These are phyloP conservation scores for Domatiomyces catenatus DNA, from an alignment of 2,329 filamentous ascomycete species.

Conservation along the genomic window DNA sequence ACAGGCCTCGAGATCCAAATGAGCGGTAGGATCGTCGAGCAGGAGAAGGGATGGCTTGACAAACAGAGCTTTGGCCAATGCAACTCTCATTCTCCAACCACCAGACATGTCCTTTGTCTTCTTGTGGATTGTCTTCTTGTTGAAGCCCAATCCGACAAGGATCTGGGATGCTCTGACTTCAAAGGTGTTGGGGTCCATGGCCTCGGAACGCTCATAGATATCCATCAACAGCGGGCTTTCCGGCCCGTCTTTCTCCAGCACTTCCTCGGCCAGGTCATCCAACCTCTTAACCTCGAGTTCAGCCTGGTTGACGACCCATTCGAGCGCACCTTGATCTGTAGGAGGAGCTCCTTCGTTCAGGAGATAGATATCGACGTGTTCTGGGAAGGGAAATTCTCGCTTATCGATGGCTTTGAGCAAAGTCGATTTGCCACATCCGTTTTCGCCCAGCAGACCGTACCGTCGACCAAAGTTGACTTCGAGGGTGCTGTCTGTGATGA, in stretches of 20 bases:
- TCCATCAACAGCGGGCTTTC: conserved; percentile 84
- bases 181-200: conserved; percentile 97
- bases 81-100: conserved; percentile 99
- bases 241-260: conserved; percentile 81
- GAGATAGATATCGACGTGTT: conserved; percentile 95
- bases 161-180: conserved; percentile 90
- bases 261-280: conserved; percentile 74
- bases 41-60: conserved; percentile 92
- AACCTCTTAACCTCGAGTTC: conserved; percentile 83
- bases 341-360: conserved; percentile 92
- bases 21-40: conserved; percentile 94
- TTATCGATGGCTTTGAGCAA: conserved; percentile 84
- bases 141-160: conserved; percentile 96
- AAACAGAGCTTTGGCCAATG: conserved; percentile 91
- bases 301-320: conserved; percentile 93
- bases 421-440: conserved; percentile 98
- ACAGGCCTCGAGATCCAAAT: conserved; percentile 97
- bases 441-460: conserved; percentile 92
- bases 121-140: conserved; percentile 95
- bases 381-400: conserved; percentile 89
- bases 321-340: conserved; percentile 74
- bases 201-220: conserved; percentile 97
- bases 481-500: conserved; percentile 84
- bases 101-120: conserved; percentile 99
- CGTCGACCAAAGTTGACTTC: conserved; percentile 85